Conservation (phyloP, 495 filamentous ascomycete genomes). For the Penicillium salamii region DNA sequence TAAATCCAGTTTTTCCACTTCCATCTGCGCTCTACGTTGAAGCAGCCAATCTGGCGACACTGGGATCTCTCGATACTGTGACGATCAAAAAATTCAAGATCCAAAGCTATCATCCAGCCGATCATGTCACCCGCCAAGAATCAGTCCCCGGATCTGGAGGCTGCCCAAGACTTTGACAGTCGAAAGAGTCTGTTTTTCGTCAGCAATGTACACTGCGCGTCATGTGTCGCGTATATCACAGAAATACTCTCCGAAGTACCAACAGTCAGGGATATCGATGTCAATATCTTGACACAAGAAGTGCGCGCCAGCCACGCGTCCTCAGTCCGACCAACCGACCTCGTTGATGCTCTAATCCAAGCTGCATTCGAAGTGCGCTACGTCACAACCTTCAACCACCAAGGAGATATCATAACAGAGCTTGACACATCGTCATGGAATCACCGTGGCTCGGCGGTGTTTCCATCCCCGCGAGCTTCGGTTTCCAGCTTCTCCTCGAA, state of each 20-base stretch:
- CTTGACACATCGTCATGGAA: slow-evolving; percentile 33
- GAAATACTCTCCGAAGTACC: slow-evolving; percentile 36
- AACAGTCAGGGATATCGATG: slow-evolving; percentile 36
- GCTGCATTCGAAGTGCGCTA: slow-evolving; percentile 51
- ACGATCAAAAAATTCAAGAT: background rate
- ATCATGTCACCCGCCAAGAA: slow-evolving; percentile 14
- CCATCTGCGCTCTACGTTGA: too few relatives aligned
- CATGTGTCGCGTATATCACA: slow-evolving; percentile 49
- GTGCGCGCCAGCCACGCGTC: slow-evolving; percentile 39
- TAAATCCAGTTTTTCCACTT: slow-evolving; percentile 1
- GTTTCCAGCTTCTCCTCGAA: slow-evolving; percentile 24
- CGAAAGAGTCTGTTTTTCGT: slow-evolving; percentile 42
- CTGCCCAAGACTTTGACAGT: background rate
- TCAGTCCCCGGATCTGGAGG: slow-evolving; percentile 10
- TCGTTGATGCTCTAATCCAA: slow-evolving; percentile 43
- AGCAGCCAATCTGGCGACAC: background rate
- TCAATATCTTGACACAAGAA: slow-evolving; percentile 44
- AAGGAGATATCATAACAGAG: slow-evolving; percentile 28
- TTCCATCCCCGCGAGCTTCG: slow-evolving; percentile 21
- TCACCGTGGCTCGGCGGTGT: slow-evolving; percentile 22
- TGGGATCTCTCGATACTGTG: background rate
- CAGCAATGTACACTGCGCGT: slow-evolving; percentile 52
- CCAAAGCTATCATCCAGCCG: background rate
- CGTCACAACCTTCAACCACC: slow-evolving; percentile 39
- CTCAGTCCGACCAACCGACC: slow-evolving; percentile 24